Evolutionary conservation across 1,284 basidiomycete species (phyloP), one percentile per base, ranked within the genome.

Genomic region (Tilletia indica): DNA sequence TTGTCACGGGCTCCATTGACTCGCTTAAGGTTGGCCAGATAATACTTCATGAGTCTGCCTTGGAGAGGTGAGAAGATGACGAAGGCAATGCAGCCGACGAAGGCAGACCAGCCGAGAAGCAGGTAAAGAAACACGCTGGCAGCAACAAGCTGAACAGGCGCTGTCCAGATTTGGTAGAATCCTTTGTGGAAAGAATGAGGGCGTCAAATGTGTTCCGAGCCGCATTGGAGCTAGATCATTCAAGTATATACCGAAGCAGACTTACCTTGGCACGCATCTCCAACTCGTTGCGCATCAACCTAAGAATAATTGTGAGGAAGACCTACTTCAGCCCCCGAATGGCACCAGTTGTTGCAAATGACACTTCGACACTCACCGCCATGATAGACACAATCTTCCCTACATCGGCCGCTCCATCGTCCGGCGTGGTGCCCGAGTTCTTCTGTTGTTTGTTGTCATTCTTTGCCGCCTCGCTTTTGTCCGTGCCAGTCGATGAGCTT

Each of bases 21-120:
- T 6, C 38, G 45, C 39, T 48, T 48, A 39, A 31, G n/a, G 36
- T 45, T 51, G n/a, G 54, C 48, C 4, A 58, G 12, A 45, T 70
- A 66, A 9, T 48, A 68, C 47, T 54, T 21, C 39, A 66, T 74
- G 12, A 61, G 25, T 19, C 51, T 12, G 39, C 74, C 70, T 48
- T 67, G 66, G 8, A 79, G 12, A 0, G 79, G 78, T 67, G 77
- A 75, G 21, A 72, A 34, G 25, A 77, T 21, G 45, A 80, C 61
- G 11, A 74, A 72, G 6, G 73, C 70, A 3, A 47, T 72, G 6
- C 77, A 73, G 21, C 79, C 78, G 11, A 73, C 71, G n/a, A 81
- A 75, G 0, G 79, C 77, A 9, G 74, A 75, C 72, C 74, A 76
- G 12, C 79, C 79, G n/a, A 81, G 73, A n/a, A 81, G 75, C 54